Conservation (phyloP, 495 filamentous ascomycete species). For the Daldinia decipiens region DNA sequence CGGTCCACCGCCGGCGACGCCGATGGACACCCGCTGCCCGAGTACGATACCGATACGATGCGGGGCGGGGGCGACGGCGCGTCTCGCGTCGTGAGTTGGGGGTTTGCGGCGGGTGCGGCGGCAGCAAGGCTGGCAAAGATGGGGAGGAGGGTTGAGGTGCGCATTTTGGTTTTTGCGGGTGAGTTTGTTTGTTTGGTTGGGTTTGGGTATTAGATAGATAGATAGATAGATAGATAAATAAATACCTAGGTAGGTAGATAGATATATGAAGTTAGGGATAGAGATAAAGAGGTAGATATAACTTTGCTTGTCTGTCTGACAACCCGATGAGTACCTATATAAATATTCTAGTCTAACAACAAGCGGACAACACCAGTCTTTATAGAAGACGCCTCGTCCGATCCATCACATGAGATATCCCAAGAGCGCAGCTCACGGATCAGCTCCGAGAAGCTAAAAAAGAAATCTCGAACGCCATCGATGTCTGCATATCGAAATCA, state of each 20-base stretch:
- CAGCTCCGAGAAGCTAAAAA: neutral
- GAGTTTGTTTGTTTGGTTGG: slow-evolving; percentile 10
- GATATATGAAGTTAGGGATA: no score
- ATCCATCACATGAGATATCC: slow-evolving; percentile 9
- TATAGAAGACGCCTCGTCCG: slow-evolving; percentile 37
- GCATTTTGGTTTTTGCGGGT: slow-evolving; percentile 40
- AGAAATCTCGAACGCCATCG: slow-evolving; percentile 33
- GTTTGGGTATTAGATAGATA: slow-evolving; percentile 9
- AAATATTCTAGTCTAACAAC: neutral
- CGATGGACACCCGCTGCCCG: slow-evolving; percentile 53
- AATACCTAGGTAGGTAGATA: slow-evolving; percentile 8
- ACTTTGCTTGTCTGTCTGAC: neutral
- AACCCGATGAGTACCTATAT: neutral
- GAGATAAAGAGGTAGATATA: neutral
- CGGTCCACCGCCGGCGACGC: slow-evolving; percentile 46
- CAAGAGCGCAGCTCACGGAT: neutral
- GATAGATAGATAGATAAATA: slow-evolving; percentile 5
- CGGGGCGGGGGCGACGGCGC: slow-evolving; percentile 39
- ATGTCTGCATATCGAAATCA: slow-evolving; percentile 14
- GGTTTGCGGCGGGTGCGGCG: slow-evolving; percentile 33
- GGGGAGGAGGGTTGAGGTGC: slow-evolving; percentile 35
- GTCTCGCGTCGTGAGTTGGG: slow-evolving; percentile 24
- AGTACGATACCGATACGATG: slow-evolving; percentile 52
- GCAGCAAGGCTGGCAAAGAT: slow-evolving; percentile 45
- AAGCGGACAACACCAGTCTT: slow-evolving; percentile 27